A percentile compares a stretch with the other conserved stretches of the same genome.
phyloP scores from a whole-genome alignment of 2,329 filamentous ascomycete genomes.

The Cladobotryum mycophilum region DNA sequence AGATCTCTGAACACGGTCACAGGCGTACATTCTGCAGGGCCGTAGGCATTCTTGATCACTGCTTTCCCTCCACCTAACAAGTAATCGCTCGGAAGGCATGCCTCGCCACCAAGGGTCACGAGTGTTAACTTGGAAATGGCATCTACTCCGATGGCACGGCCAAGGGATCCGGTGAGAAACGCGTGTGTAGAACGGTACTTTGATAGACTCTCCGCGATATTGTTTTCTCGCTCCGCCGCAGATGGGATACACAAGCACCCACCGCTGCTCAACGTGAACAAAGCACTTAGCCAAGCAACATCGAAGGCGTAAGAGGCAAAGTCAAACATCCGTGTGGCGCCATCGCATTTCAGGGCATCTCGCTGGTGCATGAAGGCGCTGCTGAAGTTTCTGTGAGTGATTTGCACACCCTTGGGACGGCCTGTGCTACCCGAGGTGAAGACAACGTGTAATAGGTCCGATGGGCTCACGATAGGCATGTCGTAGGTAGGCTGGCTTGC shows the following conservation, averaged over 20 bases:
- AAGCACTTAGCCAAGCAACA: slow-evolving; percentile 5
- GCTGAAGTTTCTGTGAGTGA: slow-evolving; percentile 7
- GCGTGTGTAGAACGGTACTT: not conserved
- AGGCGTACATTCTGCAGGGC: not conserved
- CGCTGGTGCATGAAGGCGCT: not conserved
- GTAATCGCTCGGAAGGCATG: not conserved
- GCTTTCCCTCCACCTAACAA: no score
- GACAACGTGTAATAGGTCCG: slow-evolving; percentile 30
- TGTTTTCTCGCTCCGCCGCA: slow-evolving; percentile 11
- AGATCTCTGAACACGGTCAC: not conserved
- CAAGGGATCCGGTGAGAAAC: slow-evolving; percentile 9
- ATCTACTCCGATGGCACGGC: not conserved
- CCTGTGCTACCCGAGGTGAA: slow-evolving; percentile 49
- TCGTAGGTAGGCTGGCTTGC: no score
- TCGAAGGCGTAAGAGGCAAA: slow-evolving; percentile 17
- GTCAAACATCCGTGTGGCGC: slow-evolving; percentile 12
- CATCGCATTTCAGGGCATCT: not conserved
- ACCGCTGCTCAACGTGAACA: slow-evolving; percentile 8
- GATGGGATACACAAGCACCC: slow-evolving; percentile 16
- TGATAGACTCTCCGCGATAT: slow-evolving; percentile 6
- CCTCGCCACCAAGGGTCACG: slow-evolving; percentile 13
- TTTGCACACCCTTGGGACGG: slow-evolving; percentile 40
- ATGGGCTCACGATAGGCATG: not conserved
- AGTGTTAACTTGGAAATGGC: not conserved
- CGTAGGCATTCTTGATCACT: not conserved